These are phyloP conservation scores for Coleophoma cylindrospora DNA, from an alignment of 2,329 filamentous ascomycete genomes.

Conservation along the genomic window DNA sequence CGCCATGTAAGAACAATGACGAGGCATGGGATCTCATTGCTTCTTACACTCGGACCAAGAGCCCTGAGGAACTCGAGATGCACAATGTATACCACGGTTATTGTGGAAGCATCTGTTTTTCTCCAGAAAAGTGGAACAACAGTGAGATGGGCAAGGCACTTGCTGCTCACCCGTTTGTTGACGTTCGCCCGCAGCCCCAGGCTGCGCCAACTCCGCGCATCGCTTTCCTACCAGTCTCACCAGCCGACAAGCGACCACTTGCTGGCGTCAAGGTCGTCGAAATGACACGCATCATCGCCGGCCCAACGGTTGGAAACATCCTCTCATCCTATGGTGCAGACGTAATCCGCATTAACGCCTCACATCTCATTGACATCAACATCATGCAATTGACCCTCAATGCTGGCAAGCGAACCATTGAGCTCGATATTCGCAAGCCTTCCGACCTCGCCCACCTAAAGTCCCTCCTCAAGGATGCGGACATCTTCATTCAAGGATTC, in stretches of 20 bases:
- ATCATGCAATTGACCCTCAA: conserved; percentile 27
- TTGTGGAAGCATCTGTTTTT: conserved; percentile 6
- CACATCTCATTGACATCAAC: conserved; percentile 32
- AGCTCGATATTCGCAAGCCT: conserved; percentile 39
- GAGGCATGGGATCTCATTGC: conserved; percentile 4
- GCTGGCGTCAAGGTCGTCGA: conserved; percentile 27
- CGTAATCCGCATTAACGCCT: conserved; percentile 38
- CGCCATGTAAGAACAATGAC: not conserved
- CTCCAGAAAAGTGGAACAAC: conserved; percentile 6
- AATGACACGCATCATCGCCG: conserved; percentile 36
- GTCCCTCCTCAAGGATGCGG: conserved; percentile 39
- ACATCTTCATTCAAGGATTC: conserved; percentile 50
- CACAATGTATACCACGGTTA: conserved; percentile 1
- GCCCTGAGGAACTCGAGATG: conserved; percentile 4
- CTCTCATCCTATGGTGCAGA: conserved; percentile 38
- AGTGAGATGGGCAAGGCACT: conserved; percentile 8
- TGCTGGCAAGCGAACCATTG: conserved; percentile 38
- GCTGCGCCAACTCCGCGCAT: conserved; percentile 1
- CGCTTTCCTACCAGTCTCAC: not conserved
- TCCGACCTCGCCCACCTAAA: conserved; percentile 33
- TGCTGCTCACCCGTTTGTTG: conserved; percentile 2
- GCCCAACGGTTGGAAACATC: conserved; percentile 32
- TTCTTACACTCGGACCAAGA: not conserved
- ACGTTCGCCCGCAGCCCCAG: conserved; percentile 3
- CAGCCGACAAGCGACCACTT: conserved; percentile 5